Evolutionary conservation across 2,329 filamentous ascomycete species (phyloP), one percentile per base, ranked within the genome.

Genomic region (Dactylella cylindrospora): DNA sequence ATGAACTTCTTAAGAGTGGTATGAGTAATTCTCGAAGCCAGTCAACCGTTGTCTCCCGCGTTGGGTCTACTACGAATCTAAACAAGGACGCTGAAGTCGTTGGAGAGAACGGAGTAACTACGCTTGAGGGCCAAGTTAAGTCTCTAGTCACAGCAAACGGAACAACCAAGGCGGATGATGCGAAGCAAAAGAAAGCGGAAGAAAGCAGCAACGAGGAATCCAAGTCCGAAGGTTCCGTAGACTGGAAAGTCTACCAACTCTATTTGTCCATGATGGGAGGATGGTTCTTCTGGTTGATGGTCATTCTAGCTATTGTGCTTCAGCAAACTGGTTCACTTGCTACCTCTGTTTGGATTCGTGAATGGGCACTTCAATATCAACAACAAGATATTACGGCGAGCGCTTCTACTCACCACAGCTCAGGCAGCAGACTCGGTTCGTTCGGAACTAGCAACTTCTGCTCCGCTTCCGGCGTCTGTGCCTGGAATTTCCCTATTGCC

Each of bases 191-290:
- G 19, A 74, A 74, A 32, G 72, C 69, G 3, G 68, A 69, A 28
- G 66, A 74, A 22, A 75, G 76, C 61, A 74, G 73, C 66, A 75
- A 80, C 40, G 78, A 83, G 41, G 93, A 98, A 72, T 79, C 79
- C 33, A 97, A 94, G 74, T 85, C 88, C 5, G 83, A 81, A 38
- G 93, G 93, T 22, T 85, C 90, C 32, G 89, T 98, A 68, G 93
- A 95, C 72, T 84, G 89, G 79, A 79, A 82, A 17, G 90, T 95
- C 45, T 86, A 98, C 69, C 77, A 83, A 62, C 82, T 95, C 71
- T 98, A 98, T 71, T 80, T 98, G 13, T 76, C 75, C 59, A 82
- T 90, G 66, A 98, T 98, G 93, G 93, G 93, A n/a, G 80, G 85
- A 3, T 95, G 90, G 88, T 90, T 88, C 79, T 98, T 95, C 75